Evolutionary conservation across 306 rosid species (phyloP).

Genomic region (Canavalia ensiformis): DNA sequence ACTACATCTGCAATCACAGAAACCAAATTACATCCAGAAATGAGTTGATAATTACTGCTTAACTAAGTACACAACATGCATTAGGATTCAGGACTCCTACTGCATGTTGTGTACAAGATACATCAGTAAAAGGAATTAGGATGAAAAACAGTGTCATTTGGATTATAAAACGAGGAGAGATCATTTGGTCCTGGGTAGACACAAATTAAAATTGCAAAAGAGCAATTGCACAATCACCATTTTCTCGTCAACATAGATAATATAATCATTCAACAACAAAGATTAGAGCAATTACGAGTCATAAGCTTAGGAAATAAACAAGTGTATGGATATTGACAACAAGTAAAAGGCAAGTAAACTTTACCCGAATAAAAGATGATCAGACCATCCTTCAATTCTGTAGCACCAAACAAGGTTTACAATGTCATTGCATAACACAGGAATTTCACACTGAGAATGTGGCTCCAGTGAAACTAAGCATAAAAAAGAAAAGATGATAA

Average conservation of each 20-base stretch:
- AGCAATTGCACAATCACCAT: not conserved
- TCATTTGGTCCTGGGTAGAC: not conserved
- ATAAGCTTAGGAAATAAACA: slow-evolving; percentile 13
- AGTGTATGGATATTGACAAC: not conserved
- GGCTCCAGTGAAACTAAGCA: slow-evolving; percentile 10
- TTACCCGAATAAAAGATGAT: slow-evolving; percentile 87
- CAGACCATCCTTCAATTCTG: slow-evolving; percentile 85
- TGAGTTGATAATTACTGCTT: slow-evolving; percentile 58
- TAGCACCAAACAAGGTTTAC: slow-evolving; percentile 39
- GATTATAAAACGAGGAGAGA: not conserved
- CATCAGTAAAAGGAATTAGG: not conserved
- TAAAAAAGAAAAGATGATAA: not conserved
- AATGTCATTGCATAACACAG: slow-evolving; percentile 4
- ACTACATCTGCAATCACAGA: slow-evolving; percentile 84
- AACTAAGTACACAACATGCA: slow-evolving; percentile 8
- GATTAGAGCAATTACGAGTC: not conserved
- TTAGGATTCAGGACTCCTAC: not conserved
- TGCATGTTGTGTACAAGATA: too few species aligned
- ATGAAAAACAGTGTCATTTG: not conserved
- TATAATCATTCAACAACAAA: not conserved
- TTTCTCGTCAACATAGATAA: not conserved
- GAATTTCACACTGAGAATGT: not conserved
- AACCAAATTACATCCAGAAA: slow-evolving; percentile 79
- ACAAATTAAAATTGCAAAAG: not conserved
- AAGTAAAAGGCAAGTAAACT: slow-evolving; percentile 33